A percentile compares a stretch with the other conserved stretches of the same genome.
phyloP scores from a whole-genome alignment of 495 filamentous ascomycete species.

The Xylaria acuta region DNA sequence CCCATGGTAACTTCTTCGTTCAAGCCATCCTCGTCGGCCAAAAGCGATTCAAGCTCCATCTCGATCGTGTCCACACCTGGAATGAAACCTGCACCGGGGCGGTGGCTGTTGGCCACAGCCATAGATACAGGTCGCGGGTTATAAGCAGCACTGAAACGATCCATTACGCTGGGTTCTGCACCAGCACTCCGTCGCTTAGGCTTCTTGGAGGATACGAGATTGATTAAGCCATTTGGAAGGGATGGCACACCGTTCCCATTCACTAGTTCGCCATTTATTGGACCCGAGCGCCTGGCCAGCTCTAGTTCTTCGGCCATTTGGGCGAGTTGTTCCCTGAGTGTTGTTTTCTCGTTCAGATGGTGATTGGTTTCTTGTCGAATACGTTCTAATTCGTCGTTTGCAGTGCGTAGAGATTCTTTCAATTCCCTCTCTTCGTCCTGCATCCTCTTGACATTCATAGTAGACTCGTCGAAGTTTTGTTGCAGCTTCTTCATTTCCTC shows the following conservation, averaged over 20 bases:
- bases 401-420: slow-evolving; percentile 75
- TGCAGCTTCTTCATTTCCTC: slow-evolving; percentile 94
- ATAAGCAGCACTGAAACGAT: slow-evolving; percentile 88
- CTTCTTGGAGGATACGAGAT: slow-evolving; percentile 96
- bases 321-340: slow-evolving; percentile 81
- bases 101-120: slow-evolving; percentile 71
- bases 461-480: slow-evolving; percentile 81
- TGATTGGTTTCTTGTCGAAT: slow-evolving; percentile 71
- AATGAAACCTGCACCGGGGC: slow-evolving; percentile 70
- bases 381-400: slow-evolving; percentile 77
- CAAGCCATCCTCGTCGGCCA: slow-evolving; percentile 92
- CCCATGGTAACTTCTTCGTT: slow-evolving; percentile 97
- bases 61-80: slow-evolving; percentile 88
- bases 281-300: slow-evolving; percentile 70
- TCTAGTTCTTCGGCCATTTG: slow-evolving; percentile 95
- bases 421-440: slow-evolving; percentile 89
- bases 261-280: slow-evolving; percentile 70
- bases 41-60: slow-evolving; percentile 87
- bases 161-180: slow-evolving; percentile 79
- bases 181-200: slow-evolving; percentile 94
- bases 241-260: slow-evolving; percentile 66
- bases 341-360: slow-evolving; percentile 82
- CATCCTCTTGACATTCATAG: slow-evolving; percentile 85
- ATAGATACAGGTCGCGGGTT: slow-evolving; percentile 96
- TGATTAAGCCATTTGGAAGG: slow-evolving; percentile 82